Conservation (phyloP, 331 rosid genomes). For the Arachis monticola region DNA sequence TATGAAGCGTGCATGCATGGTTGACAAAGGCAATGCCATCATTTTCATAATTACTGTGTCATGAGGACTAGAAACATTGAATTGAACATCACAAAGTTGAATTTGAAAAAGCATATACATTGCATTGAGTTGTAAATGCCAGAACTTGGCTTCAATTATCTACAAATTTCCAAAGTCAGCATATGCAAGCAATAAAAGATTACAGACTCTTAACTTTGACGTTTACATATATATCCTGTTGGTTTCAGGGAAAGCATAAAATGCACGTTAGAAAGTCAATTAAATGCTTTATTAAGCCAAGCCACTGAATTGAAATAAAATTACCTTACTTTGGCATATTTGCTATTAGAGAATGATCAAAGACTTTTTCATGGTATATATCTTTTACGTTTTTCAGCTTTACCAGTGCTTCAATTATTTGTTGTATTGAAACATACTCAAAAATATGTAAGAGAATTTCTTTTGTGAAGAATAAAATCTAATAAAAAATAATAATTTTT, state of each 20-base stretch:
- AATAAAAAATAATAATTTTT: background rate
- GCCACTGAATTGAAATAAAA: too few species aligned
- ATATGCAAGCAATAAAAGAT: background rate
- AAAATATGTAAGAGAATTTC: too few species aligned
- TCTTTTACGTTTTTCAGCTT: too few species aligned
- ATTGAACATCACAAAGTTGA: conserved; percentile 19
- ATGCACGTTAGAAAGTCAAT: background rate
- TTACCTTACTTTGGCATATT: too few species aligned
- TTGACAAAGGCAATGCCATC: conserved; percentile 27
- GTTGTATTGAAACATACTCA: too few species aligned
- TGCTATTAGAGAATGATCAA: background rate
- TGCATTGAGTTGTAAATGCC: conserved; percentile 33
- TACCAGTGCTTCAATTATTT: too few species aligned
- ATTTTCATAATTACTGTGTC: conserved; percentile 26
- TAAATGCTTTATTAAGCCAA: background rate
- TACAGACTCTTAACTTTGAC: background rate
- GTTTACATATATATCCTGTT: too few species aligned
- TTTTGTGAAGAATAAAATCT: background rate
- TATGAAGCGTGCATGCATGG: conserved; percentile 23
- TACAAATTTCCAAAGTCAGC: conserved; percentile 7
- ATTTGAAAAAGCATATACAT: conserved; percentile 26
- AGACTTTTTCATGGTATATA: background rate
- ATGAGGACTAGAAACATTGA: conserved; percentile 27
- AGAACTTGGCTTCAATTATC: conserved; percentile 7
- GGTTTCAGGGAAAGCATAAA: background rate